These are phyloP conservation scores for Emergomyces pasteurianus DNA, from an alignment of 2,329 filamentous ascomycete species.

Conservation along the genomic window DNA sequence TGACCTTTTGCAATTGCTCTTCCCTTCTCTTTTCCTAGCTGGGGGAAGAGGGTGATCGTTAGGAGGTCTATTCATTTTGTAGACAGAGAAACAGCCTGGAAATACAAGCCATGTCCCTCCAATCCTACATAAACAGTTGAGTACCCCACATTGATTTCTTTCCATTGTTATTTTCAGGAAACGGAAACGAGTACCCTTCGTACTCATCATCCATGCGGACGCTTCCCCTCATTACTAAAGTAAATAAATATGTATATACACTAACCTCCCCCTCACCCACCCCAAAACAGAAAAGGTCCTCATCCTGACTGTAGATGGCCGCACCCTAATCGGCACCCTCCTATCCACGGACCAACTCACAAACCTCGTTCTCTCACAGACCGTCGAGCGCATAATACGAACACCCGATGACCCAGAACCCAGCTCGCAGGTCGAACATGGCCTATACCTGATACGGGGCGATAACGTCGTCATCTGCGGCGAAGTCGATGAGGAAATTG, in stretches of 20 bases:
- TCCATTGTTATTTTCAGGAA: not conserved
- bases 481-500: slow-evolving; percentile 77
- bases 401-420: slow-evolving; percentile 71
- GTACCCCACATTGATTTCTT: not conserved
- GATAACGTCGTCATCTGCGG: slow-evolving; percentile 91
- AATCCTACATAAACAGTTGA: slow-evolving; percentile 42
- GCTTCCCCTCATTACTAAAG: slow-evolving; percentile 2
- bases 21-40: not conserved
- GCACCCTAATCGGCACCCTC: slow-evolving; percentile 71
- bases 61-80: not conserved
- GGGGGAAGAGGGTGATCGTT: not conserved
- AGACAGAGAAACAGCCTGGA: not conserved
- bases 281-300: slow-evolving; percentile 65
- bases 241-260: not conserved
- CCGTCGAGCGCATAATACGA: slow-evolving; percentile 82
- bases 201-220: not conserved
- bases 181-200: not conserved
- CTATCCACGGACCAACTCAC: slow-evolving; percentile 82
- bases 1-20: not conserved
- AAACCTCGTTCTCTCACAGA: slow-evolving; percentile 75
- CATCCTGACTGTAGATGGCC: slow-evolving; percentile 83
- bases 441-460: slow-evolving; percentile 81
- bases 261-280: not conserved
- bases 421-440: slow-evolving; percentile 68
- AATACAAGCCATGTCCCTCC: slow-evolving; percentile 37